phyloP scores from a whole-genome alignment of 139 green algal species.

The Choricystis sp. region DNA sequence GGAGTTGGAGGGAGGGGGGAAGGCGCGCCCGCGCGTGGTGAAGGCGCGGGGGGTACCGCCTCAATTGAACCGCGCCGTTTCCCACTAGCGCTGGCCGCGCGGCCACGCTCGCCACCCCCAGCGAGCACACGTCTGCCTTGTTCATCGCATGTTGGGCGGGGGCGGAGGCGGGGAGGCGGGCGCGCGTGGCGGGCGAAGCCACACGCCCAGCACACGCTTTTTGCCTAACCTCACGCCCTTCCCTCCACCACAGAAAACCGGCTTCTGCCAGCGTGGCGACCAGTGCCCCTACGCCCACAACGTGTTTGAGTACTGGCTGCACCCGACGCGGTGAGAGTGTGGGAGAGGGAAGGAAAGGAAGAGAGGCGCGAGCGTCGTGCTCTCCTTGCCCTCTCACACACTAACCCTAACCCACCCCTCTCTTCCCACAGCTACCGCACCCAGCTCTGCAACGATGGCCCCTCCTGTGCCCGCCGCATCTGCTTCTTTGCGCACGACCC shows the following conservation, averaged over 20 bases:
- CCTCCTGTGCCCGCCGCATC: conserved; percentile 42
- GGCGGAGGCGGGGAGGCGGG: too few species aligned
- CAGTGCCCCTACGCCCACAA: conserved; percentile 62
- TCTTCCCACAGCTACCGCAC: conserved; percentile 46
- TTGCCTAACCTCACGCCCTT: not conserved
- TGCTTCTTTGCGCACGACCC: conserved; percentile 86
- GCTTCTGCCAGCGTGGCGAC: conserved; percentile 45
- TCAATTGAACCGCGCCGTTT: conserved; percentile 20
- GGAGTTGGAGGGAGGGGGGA: too few species aligned
- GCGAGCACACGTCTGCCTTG: not conserved
- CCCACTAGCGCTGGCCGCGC: conserved; percentile 8
- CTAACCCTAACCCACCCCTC: not conserved
- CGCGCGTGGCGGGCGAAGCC: too few species aligned
- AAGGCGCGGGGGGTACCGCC: too few species aligned
- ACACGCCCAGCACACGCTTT: too few species aligned
- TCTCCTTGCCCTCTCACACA: not conserved
- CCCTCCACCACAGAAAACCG: conserved; percentile 14
- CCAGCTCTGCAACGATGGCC: conserved; percentile 76
- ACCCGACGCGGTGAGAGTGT: conserved; percentile 34
- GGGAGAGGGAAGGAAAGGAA: not conserved
- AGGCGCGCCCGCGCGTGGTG: too few species aligned
- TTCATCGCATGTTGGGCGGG: not conserved
- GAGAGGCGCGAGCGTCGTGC: not conserved
- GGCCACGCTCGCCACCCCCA: not conserved
- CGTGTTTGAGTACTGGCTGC: conserved; percentile 84